Evolutionary conservation across 306 rosid species (phyloP).

Genomic region (Vicia villosa): DNA sequence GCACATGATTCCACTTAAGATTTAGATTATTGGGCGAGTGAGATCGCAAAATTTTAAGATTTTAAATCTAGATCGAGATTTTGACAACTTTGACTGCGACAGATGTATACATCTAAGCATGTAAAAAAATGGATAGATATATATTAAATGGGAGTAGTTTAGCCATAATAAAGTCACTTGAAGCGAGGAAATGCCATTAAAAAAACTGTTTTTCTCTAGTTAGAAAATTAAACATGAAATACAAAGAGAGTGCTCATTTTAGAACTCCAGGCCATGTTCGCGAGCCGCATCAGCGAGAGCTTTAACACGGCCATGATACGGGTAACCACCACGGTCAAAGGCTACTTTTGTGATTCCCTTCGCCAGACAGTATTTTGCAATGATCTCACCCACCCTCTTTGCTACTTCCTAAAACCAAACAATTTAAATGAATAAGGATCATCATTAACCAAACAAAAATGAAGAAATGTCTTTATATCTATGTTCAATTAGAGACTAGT

Average conservation of each 20-base stretch:
- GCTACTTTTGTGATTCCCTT: conserved; percentile 94
- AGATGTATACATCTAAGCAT: background rate
- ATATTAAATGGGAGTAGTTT: background rate
- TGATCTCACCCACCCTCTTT: conserved; percentile 84
- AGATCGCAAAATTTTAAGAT: too few relatives aligned
- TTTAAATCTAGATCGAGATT: too few relatives aligned
- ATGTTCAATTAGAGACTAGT: background rate
- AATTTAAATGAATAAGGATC: conserved; percentile 20
- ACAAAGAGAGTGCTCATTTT: conserved; percentile 27
- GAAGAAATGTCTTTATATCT: background rate
- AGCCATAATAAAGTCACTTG: background rate
- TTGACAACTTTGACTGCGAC: background rate
- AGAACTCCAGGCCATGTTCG: conserved; percentile 86
- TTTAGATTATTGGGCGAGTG: too few relatives aligned
- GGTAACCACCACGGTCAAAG: conserved; percentile 93
- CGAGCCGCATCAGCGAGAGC: conserved; percentile 91
- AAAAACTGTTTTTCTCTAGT: conserved; percentile 23
- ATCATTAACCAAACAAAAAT: background rate
- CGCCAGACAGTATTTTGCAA: conserved; percentile 85
- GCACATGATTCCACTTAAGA: too few relatives aligned
- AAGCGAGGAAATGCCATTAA: conserved; percentile 30
- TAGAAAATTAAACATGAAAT: conserved; percentile 32
- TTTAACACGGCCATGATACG: conserved; percentile 93
- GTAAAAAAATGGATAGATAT: conserved; percentile 14
- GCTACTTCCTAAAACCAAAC: conserved; percentile 82